Conservation (phyloP, 768 basidiomycete species). For the Hypholoma sublateritium region DNA sequence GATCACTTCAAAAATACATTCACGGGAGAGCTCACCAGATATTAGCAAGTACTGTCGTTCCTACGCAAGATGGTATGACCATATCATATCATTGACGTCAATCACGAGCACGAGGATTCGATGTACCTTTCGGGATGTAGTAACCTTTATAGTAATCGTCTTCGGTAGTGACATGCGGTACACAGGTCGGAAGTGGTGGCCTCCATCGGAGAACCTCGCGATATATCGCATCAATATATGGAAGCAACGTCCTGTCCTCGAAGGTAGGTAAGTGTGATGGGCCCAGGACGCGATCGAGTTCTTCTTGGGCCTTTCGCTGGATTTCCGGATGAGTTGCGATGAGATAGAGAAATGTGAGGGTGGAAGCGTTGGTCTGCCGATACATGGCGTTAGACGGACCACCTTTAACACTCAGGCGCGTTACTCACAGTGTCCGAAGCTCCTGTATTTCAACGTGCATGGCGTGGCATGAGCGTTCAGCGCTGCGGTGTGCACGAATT, state of each 20-base stretch:
- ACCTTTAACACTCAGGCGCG: too few relatives aligned
- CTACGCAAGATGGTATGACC: neutral
- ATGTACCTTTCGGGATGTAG: slow-evolving; percentile 39
- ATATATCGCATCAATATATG: slow-evolving; percentile 27
- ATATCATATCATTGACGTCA: too few relatives aligned
- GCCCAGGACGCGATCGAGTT: slow-evolving; percentile 40
- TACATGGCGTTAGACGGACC: too few relatives aligned
- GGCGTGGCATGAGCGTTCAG: too few relatives aligned
- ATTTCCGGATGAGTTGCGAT: slow-evolving; percentile 38
- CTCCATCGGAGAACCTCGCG: slow-evolving; percentile 8
- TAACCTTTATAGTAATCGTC: slow-evolving; percentile 42
- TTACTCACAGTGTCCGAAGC: slow-evolving; percentile 1
- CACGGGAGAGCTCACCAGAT: neutral
- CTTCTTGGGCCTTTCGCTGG: slow-evolving; percentile 36
- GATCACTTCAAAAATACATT: neutral
- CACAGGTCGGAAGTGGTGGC: slow-evolving; percentile 15
- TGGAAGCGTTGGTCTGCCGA: slow-evolving; percentile 27
- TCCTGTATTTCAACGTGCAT: neutral
- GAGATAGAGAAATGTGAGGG: slow-evolving; percentile 35
- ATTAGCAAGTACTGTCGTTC: neutral
- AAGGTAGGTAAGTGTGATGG: slow-evolving; percentile 34
- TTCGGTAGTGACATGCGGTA: slow-evolving; percentile 25
- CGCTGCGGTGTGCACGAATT: too few relatives aligned
- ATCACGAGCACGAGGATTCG: neutral
- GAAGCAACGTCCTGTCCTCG: slow-evolving; percentile 29